These are phyloP conservation scores for Myriosclerotinia duriaeana DNA, from an alignment of 2,329 filamentous ascomycete genomes.

Conservation along the genomic window DNA sequence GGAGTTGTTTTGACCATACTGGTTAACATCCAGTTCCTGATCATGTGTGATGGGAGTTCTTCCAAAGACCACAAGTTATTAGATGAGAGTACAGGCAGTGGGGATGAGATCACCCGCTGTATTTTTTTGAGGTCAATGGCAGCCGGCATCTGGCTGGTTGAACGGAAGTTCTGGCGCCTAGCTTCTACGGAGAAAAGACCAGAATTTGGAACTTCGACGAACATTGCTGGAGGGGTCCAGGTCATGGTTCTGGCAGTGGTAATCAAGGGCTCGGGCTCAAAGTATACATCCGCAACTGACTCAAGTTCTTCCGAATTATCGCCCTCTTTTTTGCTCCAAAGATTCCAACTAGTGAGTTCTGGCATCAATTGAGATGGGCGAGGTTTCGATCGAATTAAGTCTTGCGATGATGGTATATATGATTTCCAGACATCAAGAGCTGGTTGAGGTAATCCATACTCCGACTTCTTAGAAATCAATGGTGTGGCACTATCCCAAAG, in stretches of 20 bases:
- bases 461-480: not conserved
- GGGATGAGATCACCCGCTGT: constrained; percentile 24
- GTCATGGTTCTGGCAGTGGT: not conserved
- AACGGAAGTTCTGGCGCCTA: constrained; percentile 27
- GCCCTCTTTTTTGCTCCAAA: constrained; percentile 27
- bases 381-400: constrained; percentile 28
- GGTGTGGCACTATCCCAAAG: constrained; percentile 27
- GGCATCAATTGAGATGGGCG: constrained; percentile 25
- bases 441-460: constrained; percentile 33
- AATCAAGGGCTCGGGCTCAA: not conserved
- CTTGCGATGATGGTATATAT: constrained; percentile 28
- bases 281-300: not conserved
- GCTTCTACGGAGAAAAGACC: constrained; percentile 32
- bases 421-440: constrained; percentile 30
- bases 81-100: constrained; percentile 28
- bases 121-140: constrained; percentile 28
- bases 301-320: not conserved
- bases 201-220: constrained; percentile 11
- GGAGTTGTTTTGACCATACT: not conserved
- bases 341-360: constrained; percentile 24
- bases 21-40: constrained; percentile 27
- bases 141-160: constrained; percentile 31
- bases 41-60: not conserved
- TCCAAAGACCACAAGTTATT: constrained; percentile 30
- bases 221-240: constrained; percentile 27